Base-by-base conservation (phyloP, 2,329 filamentous ascomycete species). In the Fusarium metavorans region DNA sequence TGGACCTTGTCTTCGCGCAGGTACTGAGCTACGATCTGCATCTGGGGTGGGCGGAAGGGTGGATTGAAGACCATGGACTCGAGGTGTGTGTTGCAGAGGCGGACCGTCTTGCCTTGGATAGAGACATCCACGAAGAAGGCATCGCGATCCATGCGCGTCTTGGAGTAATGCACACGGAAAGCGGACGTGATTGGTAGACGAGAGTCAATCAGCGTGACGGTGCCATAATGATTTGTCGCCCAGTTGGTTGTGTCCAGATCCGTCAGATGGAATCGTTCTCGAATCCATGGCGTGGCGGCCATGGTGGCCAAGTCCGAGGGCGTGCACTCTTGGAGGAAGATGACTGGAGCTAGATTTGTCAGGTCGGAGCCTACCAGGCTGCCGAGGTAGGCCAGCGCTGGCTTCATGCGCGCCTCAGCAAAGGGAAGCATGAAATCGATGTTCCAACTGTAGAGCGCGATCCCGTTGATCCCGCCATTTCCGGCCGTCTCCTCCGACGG, bases 1-100 rank as follows among this genome's bases (percentile, higher is more conserved):
- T 84, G 67, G 1, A 87, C 79, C 4, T 78, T 70, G 0, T 79
- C 41, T 4, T 80, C 77, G 4, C 83, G 83, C 76, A 91, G 83
- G 67, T 85, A 84, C 54, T 76, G 69, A 0, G 86, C 84, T 4
- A 86, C 84, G 10, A 84, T 73, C 25, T 81, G 76, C 63, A 91
- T 79, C 75, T 91, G 89, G 0, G 80, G 74, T 0, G 87, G 87
- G 0, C 89, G 84, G 20, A 84, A 79, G 0, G 88, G 87, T 0
- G 87, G 88, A 6, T 85, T 78, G 1, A 85, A 80, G 0, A 84
- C 82, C 18, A 91, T 80, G 3, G 87, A 89, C 77, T 91, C 89
- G 5, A 91, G 86, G 75, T 91, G 89, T 0, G 86, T 87, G 76
- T 89, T 90, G 79, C 88, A 89, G 5, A 91, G 75, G 5, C 88